Conservation (phyloP, 2,329 filamentous ascomycete genomes). For the Colletotrichum orbiculare region DNA sequence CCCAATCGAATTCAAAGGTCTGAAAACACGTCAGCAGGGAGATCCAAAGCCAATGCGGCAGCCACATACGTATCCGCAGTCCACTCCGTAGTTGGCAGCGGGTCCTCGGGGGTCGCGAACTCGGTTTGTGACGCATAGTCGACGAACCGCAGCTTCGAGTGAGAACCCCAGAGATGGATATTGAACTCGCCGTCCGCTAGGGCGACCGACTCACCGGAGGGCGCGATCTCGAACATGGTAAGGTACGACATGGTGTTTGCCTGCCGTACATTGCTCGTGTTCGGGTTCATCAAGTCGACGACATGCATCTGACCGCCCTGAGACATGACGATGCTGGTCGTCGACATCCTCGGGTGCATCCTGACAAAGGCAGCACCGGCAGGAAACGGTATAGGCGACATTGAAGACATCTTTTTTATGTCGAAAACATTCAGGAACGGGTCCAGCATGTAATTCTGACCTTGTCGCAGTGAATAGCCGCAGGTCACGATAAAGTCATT, state of each 20-base stretch:
- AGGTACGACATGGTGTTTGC: conserved; percentile 79
- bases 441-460: conserved; percentile 81
- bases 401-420: conserved; percentile 86
- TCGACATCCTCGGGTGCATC: conserved; percentile 96
- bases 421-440: conserved; percentile 96
- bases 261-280: conserved; percentile 86
- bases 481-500: conserved; percentile 96
- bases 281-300: conserved; percentile 93
- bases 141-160: conserved; percentile 85
- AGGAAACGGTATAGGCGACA: conserved; percentile 92
- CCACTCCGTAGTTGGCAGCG: conserved; percentile 73
- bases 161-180: conserved; percentile 90
- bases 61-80: conserved; percentile 72
- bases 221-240: conserved; percentile 85
- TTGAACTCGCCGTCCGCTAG: conserved; percentile 82
- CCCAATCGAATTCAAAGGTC: conserved; percentile 85
- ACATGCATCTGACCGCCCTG: conserved; percentile 95
- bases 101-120: conserved; percentile 75
- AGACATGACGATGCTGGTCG: conserved; percentile 92
- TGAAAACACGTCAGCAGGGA: conserved; percentile 5
- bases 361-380: conserved; percentile 93
- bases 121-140: conserved; percentile 83
- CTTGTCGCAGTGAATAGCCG: conserved; percentile 86
- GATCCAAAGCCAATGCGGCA: conserved; percentile 15
- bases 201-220: conserved; percentile 86